Percentiles rank a stretch among this genome's conserved stretches.
Conservation (phyloP, 495 filamentous ascomycete species). For the Aspergillus heteromorphus region DNA sequence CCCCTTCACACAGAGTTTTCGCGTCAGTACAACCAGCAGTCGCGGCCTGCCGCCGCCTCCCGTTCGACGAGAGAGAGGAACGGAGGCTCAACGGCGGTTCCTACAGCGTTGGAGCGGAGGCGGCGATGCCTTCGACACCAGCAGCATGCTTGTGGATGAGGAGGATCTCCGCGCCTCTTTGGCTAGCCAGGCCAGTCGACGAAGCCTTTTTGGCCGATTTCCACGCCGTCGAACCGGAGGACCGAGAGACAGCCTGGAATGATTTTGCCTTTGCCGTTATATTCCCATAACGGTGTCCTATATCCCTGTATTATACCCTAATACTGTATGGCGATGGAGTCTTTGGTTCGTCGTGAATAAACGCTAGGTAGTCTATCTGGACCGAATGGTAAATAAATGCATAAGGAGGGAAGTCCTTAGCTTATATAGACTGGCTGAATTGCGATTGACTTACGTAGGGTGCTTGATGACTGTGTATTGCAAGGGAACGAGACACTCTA, state of each 20-base stretch:
- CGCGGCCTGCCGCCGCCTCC: conserved; percentile 29
- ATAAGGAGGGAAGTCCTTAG: too few relatives aligned
- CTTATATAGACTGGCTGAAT: too few relatives aligned
- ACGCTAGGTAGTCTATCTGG: too few relatives aligned
- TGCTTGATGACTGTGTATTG: neutral
- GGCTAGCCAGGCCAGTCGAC: conserved; percentile 36
- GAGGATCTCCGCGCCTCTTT: conserved; percentile 41
- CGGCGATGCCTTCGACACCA: conserved; percentile 38
- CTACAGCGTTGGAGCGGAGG: conserved; percentile 44
- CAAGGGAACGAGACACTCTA: neutral
- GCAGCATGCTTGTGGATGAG: conserved; percentile 37
- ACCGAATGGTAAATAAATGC: too few relatives aligned
- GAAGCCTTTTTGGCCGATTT: conserved; percentile 32
- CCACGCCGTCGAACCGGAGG: conserved; percentile 33
- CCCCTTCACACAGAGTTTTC: conserved; percentile 26
- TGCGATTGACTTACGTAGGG: too few relatives aligned
- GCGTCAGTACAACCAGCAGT: conserved; percentile 37
- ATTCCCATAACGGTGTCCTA: neutral
- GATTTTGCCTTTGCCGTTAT: neutral
- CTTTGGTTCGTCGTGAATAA: neutral
- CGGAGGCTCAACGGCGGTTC: conserved; percentile 41
- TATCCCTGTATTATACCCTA: neutral
- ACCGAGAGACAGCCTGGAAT: conserved; percentile 39
- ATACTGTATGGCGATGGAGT: neutral
- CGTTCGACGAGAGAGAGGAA: conserved; percentile 22